Percentiles rank a stretch among this genome's conserved stretches.
These are phyloP conservation scores for Avena atlantica DNA, from an alignment of 176 grass and related monocot genomes.

Conservation along the genomic window DNA sequence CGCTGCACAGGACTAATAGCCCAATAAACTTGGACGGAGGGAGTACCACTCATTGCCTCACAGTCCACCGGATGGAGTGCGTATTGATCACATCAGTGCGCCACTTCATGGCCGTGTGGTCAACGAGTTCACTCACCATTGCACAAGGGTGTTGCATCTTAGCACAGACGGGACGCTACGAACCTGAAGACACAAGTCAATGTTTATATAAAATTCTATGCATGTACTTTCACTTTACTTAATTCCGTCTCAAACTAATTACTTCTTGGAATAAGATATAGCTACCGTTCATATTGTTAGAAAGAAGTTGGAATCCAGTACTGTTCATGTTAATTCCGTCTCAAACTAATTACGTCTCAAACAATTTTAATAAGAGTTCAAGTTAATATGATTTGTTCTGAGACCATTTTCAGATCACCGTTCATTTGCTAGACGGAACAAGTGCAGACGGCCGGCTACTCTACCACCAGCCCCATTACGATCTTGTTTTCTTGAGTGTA, in stretches of 20 bases:
- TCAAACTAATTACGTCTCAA: no score
- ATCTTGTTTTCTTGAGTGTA: conserved; percentile 9
- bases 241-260: neutral
- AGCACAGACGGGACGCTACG: no score
- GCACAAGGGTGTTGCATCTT: no score
- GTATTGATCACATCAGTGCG: neutral
- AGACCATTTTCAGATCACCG: neutral
- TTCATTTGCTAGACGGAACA: neutral
- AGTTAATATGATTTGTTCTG: neutral
- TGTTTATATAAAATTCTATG: neutral
- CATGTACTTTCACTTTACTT: neutral
- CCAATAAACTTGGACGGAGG: no score
- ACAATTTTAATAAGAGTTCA: no score
- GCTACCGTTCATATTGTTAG: no score
- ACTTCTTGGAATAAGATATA: neutral
- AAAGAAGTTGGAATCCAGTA: no score
- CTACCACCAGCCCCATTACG: conserved; percentile 34
- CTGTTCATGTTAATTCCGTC: no score
- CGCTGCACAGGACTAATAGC: no score
- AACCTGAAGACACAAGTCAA: neutral
- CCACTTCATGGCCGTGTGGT: no score
- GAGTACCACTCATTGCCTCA: neutral
- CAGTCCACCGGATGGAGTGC: neutral
- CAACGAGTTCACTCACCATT: no score
- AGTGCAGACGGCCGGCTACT: neutral